Percentiles rank a stretch among this genome's conserved stretches.
Evolutionary conservation across 2,329 filamentous ascomycete species (phyloP).

Genomic region (Samsoniella hepiali): DNA sequence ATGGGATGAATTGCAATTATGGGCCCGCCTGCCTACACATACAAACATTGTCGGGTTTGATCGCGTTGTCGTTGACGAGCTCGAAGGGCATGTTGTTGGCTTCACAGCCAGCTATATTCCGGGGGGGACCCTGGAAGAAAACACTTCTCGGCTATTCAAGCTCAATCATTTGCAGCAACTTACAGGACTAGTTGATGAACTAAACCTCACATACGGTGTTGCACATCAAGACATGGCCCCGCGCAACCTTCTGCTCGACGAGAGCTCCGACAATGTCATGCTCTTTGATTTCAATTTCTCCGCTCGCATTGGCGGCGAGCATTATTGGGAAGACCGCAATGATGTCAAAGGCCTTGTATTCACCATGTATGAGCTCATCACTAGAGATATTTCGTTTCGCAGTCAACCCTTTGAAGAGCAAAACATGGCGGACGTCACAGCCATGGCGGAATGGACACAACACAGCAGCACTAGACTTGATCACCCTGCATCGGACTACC

Average conservation of each 20-base stretch:
- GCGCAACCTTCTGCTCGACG: conserved; percentile 37
- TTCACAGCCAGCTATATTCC: conserved; percentile 34
- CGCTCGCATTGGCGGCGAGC: conserved; percentile 23
- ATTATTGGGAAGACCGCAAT: background rate
- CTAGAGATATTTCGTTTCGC: background rate
- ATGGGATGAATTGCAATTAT: conserved; percentile 35
- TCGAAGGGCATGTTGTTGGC: conserved; percentile 31
- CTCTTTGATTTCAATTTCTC: conserved; percentile 38
- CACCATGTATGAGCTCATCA: conserved; percentile 4
- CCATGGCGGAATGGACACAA: no score
- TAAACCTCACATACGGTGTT: conserved; percentile 37
- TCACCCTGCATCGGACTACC: no score
- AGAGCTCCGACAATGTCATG: conserved; percentile 28
- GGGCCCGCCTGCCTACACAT: conserved; percentile 28
- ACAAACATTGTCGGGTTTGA: conserved; percentile 35
- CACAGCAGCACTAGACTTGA: no score
- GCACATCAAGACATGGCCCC: conserved; percentile 38
- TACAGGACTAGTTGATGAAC: conserved; percentile 32
- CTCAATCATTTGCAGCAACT: conserved; percentile 37
- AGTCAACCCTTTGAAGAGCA: no score
- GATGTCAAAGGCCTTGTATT: conserved; percentile 2
- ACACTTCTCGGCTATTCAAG: conserved; percentile 30
- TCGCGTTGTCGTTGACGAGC: conserved; percentile 31
- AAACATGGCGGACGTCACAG: no score
- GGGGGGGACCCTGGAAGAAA: conserved; percentile 31